phyloP scores from a whole-genome alignment of 108 stramenopile genomes.

The Nitzschia putrida region DNA sequence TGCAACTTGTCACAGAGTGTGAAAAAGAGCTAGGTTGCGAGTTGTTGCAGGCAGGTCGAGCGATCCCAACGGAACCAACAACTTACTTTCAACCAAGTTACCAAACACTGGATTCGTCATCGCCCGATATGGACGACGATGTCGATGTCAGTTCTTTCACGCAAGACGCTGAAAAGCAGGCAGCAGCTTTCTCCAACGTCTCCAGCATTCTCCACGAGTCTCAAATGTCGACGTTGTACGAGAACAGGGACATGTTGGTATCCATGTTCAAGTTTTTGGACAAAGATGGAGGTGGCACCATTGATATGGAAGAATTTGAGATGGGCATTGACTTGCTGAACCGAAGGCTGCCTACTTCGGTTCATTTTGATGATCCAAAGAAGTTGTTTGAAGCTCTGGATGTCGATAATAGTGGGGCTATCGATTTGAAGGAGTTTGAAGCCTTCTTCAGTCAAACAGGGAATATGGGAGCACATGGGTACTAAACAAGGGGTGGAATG shows the following conservation, averaged over 20 bases:
- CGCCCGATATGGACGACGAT: neutral
- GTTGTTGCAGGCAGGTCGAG: conserved; percentile 1
- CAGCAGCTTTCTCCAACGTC: neutral
- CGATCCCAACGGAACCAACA: too few relatives aligned
- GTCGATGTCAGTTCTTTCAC: neutral
- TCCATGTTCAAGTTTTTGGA: conserved; percentile 28
- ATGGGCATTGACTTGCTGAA: conserved; percentile 39
- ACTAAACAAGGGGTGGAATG: too few relatives aligned
- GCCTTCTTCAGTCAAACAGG: conserved; percentile 14
- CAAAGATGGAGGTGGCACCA: conserved; percentile 21
- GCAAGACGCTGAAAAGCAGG: neutral
- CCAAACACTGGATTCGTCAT: neutral
- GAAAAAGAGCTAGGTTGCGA: conserved; percentile 4
- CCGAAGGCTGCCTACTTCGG: conserved; percentile 20
- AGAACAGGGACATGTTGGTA: conserved; percentile 20
- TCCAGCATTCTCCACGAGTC: neutral
- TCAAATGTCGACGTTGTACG: conserved; percentile 11
- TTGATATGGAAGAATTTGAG: conserved; percentile 28
- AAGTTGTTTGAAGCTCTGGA: conserved; percentile 30
- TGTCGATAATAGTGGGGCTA: conserved; percentile 22
- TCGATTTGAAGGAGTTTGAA: conserved; percentile 34
- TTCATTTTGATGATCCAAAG: conserved; percentile 18
- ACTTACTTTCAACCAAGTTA: too few relatives aligned
- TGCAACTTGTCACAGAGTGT: neutral
- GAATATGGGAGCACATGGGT: too few relatives aligned